phyloP scores from a whole-genome alignment of 306 rosid species.

The Begonia masoniana region DNA sequence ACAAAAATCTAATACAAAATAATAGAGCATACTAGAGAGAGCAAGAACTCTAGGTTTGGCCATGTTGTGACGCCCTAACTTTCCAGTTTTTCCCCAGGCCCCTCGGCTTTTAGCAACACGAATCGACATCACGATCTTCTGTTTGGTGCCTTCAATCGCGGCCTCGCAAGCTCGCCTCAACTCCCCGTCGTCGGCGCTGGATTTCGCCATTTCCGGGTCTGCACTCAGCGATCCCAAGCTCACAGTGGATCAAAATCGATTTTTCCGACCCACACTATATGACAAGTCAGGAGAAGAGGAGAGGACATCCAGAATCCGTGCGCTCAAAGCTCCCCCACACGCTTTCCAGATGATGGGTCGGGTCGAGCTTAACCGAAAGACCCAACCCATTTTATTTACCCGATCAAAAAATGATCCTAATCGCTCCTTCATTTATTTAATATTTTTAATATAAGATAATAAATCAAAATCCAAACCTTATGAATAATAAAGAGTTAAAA shows the following conservation, averaged over 20 bases:
- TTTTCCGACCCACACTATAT: background rate
- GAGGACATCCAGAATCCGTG: background rate
- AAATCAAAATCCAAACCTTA: too few relatives aligned
- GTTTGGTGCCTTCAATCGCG: slow-evolving; percentile 73
- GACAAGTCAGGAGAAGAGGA: background rate
- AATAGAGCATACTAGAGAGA: slow-evolving; percentile 45
- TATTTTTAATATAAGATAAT: too few relatives aligned
- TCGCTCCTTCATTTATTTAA: too few relatives aligned
- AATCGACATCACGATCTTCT: slow-evolving; percentile 58
- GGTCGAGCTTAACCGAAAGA: background rate
- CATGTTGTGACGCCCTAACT: slow-evolving; percentile 71
- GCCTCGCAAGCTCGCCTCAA: slow-evolving; percentile 95
- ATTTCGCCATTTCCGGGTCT: slow-evolving; percentile 66
- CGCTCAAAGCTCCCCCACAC: background rate
- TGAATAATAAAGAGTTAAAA: too few relatives aligned
- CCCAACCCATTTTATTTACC: too few relatives aligned
- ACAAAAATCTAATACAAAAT: background rate
- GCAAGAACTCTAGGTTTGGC: slow-evolving; percentile 97
- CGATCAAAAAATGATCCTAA: too few relatives aligned
- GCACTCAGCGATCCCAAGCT: slow-evolving; percentile 17
- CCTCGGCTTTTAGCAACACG: slow-evolving; percentile 75
- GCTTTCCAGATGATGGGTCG: background rate
- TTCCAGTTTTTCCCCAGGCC: slow-evolving; percentile 67
- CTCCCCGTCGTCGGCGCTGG: slow-evolving; percentile 90
- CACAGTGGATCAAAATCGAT: background rate